These are phyloP conservation scores for Eudorina sp. DNA, from an alignment of 139 green algal species.

Conservation along the genomic window DNA sequence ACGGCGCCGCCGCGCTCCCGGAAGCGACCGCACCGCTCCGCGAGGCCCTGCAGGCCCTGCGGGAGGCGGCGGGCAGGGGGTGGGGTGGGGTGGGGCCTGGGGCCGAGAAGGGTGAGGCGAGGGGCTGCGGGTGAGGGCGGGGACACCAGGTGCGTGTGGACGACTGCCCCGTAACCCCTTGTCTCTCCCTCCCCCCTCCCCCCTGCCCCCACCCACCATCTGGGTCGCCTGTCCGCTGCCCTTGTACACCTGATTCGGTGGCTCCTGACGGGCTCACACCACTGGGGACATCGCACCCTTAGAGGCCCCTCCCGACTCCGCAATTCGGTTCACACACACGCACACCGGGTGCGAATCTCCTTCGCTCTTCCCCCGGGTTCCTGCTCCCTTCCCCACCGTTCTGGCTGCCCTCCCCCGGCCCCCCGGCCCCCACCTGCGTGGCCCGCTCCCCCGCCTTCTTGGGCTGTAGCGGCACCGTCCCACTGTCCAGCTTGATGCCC, in stretches of 20 bases:
- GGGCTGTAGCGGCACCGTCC: slow-evolving; percentile 49
- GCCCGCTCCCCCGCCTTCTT: slow-evolving; percentile 20
- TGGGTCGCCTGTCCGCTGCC: not conserved
- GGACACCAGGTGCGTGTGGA: not conserved
- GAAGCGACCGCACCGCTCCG: slow-evolving; percentile 78
- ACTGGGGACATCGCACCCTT: too few species aligned
- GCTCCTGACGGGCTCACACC: too few species aligned
- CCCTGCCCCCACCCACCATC: not conserved
- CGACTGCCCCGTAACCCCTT: too few species aligned
- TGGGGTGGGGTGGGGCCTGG: not conserved
- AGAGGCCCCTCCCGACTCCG: too few species aligned
- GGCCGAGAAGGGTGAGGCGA: not conserved
- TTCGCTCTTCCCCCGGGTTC: too few species aligned
- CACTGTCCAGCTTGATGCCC: slow-evolving; percentile 95
- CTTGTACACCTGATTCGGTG: too few species aligned
- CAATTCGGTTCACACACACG: not conserved
- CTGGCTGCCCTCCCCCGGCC: too few species aligned
- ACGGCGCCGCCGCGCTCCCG: slow-evolving; percentile 78
- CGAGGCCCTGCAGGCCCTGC: slow-evolving; percentile 90
- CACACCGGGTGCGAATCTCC: too few species aligned
- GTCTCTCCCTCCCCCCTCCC: not conserved
- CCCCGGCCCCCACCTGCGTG: not conserved
- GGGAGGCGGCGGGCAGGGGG: not conserved
- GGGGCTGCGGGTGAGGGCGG: not conserved
- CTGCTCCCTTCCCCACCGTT: too few species aligned